These are phyloP conservation scores for Apiospora arundinis DNA, from an alignment of 2,329 filamentous ascomycete species.

Conservation along the genomic window DNA sequence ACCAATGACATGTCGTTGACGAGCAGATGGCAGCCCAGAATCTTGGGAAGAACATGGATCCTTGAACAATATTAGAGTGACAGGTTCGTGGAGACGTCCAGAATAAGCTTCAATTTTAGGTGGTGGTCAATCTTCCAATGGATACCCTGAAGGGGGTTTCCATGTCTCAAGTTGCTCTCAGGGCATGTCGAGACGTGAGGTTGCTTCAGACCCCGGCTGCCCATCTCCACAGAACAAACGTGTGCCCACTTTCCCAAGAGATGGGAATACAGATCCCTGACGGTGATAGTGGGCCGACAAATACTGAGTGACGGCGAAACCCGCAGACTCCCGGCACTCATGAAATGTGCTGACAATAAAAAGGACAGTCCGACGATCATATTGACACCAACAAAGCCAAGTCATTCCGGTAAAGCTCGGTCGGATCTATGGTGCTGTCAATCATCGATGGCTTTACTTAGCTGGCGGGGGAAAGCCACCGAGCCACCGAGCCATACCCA, in stretches of 20 bases:
- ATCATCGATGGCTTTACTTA: too few relatives aligned
- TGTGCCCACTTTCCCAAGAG: background rate
- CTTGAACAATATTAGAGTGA: conserved; percentile 12
- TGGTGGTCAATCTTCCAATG: background rate
- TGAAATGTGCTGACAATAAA: too few relatives aligned
- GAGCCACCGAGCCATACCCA: too few relatives aligned
- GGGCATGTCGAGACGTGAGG: conserved; percentile 9
- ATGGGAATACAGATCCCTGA: too few relatives aligned
- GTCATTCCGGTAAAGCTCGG: too few relatives aligned
- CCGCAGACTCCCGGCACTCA: too few relatives aligned
- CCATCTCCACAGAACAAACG: background rate
- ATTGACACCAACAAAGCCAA: too few relatives aligned
- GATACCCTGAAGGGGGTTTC: background rate
- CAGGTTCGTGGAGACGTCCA: background rate
- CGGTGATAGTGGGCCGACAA: too few relatives aligned
- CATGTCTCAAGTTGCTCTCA: conserved; percentile 5
- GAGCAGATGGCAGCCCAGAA: background rate
- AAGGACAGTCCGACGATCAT: too few relatives aligned
- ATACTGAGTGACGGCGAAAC: too few relatives aligned
- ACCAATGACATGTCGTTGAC: background rate
- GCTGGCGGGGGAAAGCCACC: too few relatives aligned
- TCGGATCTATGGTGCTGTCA: too few relatives aligned
- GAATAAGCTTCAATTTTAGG: conserved; percentile 10
- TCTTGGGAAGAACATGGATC: conserved; percentile 7
- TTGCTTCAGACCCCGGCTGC: conserved; percentile 13